A percentile compares a stretch with the other conserved stretches of the same genome.
phyloP scores from a whole-genome alignment of 2,329 filamentous ascomycete genomes.

The Paraconiothyrium sp. region DNA sequence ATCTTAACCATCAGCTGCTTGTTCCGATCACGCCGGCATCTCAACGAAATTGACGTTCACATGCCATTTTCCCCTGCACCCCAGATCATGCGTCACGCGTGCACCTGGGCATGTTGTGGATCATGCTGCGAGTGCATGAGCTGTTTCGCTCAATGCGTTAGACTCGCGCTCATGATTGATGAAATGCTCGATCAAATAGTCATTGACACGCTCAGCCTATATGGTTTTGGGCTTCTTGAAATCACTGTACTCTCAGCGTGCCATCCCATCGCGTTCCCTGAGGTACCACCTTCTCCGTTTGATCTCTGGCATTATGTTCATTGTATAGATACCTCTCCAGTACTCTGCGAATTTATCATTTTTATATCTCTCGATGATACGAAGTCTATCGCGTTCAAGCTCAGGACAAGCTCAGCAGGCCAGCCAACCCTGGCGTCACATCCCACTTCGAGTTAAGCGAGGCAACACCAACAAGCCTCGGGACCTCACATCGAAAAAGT shows the following conservation, averaged over 20 bases:
- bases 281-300: too few relatives aligned
- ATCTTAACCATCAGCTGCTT: too few relatives aligned
- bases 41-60: too few relatives aligned
- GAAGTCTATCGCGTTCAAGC: background rate
- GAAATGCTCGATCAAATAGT: background rate
- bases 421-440: constrained; percentile 17
- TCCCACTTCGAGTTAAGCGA: constrained; percentile 21
- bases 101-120: constrained; percentile 25
- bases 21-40: background rate
- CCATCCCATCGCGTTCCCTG: too few relatives aligned
- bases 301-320: too few relatives aligned
- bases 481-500: constrained; percentile 35
- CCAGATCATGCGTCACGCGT: too few relatives aligned
- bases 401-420: constrained; percentile 3
- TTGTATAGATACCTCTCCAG: background rate
- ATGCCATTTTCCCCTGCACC: too few relatives aligned
- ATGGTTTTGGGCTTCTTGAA: background rate
- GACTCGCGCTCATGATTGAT: background rate
- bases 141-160: background rate
- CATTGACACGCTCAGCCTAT: background rate
- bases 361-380: background rate
- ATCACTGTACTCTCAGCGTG: background rate
- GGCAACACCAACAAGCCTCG: constrained; percentile 29
- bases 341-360: background rate
- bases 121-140: constrained; percentile 21